Evolutionary conservation across 2,329 filamentous ascomycete species (phyloP).

Genomic region (Ophiostoma novo-ulmi): DNA sequence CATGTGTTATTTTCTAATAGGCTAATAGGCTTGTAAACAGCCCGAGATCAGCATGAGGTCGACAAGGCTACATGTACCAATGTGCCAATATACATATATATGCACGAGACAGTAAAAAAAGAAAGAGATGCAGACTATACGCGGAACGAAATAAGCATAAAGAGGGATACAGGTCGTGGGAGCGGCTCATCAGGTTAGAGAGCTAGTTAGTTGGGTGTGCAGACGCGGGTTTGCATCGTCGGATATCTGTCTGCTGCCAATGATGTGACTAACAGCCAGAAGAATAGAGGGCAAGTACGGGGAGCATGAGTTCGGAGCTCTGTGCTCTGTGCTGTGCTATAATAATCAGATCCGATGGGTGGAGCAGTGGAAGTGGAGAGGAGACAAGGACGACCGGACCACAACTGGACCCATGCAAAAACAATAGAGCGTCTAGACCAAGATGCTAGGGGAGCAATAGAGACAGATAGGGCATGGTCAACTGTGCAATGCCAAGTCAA

Average conservation of each 20-base stretch:
- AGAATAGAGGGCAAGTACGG: background rate
- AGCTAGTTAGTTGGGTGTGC: background rate
- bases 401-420: background rate
- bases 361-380: background rate
- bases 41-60: background rate
- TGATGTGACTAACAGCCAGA: background rate
- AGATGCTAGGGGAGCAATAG: background rate
- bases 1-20: background rate
- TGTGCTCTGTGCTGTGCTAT: background rate
- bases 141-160: constrained; percentile 10
- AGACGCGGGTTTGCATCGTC: background rate
- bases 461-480: background rate
- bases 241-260: background rate
- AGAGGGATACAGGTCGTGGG: background rate
- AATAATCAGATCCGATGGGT: constrained; percentile 2
- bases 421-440: no score
- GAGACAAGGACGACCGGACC: background rate
- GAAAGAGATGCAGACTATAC: background rate
- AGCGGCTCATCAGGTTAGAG: no score
- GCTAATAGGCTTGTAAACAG: background rate
- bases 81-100: background rate
- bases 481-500: constrained; percentile 11
- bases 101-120: background rate
- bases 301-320: background rate
- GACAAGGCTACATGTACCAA: background rate